Percentiles rank a stretch among this genome's conserved stretches.
These are phyloP conservation scores for Puccinia polysora DNA, from an alignment of 1,284 basidiomycete genomes.

Conservation along the genomic window DNA sequence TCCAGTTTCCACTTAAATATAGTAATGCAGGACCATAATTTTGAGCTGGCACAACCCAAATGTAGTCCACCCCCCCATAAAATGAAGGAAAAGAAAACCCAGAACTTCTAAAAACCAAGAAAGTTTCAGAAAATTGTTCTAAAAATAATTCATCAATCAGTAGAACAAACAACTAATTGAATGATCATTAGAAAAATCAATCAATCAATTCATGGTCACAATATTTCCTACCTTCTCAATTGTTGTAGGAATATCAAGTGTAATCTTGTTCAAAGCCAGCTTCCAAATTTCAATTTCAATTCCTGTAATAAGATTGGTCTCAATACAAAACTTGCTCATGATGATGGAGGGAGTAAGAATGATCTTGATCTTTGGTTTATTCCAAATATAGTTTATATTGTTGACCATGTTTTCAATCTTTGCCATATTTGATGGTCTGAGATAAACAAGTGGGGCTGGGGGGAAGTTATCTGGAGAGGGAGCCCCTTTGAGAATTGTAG, in stretches of 20 bases:
- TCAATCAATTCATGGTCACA: slow-evolving; percentile 16
- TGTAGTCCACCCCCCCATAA: too few relatives aligned
- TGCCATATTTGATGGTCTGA: slow-evolving; percentile 11
- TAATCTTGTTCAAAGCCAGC: slow-evolving; percentile 7
- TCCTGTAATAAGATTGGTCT: background rate
- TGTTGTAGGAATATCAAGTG: background rate
- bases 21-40: too few relatives aligned
- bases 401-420: background rate
- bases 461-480: slow-evolving; percentile 16
- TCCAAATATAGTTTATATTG: slow-evolving; percentile 15
- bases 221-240: slow-evolving; percentile 15
- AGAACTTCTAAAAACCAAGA: too few relatives aligned
- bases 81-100: too few relatives aligned
- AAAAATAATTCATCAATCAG: too few relatives aligned
- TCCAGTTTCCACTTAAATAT: too few relatives aligned
- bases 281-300: background rate
- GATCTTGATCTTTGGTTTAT: background rate
- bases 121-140: too few relatives aligned
- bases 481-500: slow-evolving; percentile 23
- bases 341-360: slow-evolving; percentile 1
- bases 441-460: slow-evolving; percentile 16
- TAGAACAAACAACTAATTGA: too few relatives aligned
- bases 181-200: too few relatives aligned
- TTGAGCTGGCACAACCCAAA: too few relatives aligned
- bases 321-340: background rate